Evolutionary conservation across 768 basidiomycete species (phyloP).

Genomic region (Suillus clintonianus): DNA sequence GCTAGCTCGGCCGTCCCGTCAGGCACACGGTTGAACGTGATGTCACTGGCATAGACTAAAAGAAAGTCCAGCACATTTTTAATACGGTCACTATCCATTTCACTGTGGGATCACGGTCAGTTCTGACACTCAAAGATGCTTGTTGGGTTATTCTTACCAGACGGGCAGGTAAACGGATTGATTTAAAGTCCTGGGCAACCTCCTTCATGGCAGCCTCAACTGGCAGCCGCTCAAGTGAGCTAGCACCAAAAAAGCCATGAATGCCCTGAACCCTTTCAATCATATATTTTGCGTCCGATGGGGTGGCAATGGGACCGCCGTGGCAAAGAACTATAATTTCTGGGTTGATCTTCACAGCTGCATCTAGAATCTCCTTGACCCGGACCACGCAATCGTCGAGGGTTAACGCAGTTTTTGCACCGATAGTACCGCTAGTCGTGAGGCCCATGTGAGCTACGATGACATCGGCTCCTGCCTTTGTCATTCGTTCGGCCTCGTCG

Average conservation of each 20-base stretch:
- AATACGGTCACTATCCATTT: neutral
- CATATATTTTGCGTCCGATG: constrained; percentile 21
- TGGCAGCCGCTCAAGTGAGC: constrained; percentile 24
- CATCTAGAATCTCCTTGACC: constrained; percentile 18
- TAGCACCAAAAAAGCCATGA: constrained; percentile 32
- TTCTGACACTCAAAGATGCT: neutral
- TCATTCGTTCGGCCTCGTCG: constrained; percentile 26
- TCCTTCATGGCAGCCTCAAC: constrained; percentile 25
- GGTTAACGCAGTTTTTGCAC: constrained; percentile 22
- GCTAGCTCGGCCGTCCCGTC: neutral
- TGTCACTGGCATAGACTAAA: neutral
- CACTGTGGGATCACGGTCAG: neutral
- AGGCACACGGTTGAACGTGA: neutral
- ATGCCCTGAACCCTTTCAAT: constrained; percentile 16
- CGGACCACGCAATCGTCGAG: constrained; percentile 25
- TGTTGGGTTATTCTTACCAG: neutral
- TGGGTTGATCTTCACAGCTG: constrained; percentile 17
- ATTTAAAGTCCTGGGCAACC: constrained; percentile 22
- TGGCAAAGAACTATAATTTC: constrained; percentile 23
- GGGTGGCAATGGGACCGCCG: constrained; percentile 26
- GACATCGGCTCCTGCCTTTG: constrained; percentile 24
- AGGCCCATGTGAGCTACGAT: constrained; percentile 31
- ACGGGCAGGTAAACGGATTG: constrained; percentile 13
- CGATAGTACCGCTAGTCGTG: constrained; percentile 28
- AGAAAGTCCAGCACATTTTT: neutral